Base-by-base conservation (phyloP, 2,329 filamentous ascomycete species). In the Knufia fluminis region DNA sequence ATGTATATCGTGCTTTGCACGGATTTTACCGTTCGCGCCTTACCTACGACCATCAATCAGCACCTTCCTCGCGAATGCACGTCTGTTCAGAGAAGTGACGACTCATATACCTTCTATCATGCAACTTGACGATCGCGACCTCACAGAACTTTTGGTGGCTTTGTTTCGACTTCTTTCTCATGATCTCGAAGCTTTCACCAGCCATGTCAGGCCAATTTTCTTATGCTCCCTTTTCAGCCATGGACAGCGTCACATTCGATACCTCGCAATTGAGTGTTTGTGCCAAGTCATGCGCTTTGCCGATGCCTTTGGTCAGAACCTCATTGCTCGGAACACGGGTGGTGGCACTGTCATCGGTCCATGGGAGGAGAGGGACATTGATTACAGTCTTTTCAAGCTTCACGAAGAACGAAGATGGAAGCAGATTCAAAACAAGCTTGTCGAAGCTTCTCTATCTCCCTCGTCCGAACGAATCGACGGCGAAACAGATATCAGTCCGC, bases 211-310 rank as follows among this genome's bases (percentile, higher is more conserved):
- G 31, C 80, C 84, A 1, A 75, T 79, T 41, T 77, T 78, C 54
- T 73, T 95, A 38, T 82, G 89, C 66, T 67, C 68, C 24, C 71
- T 94, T 10, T 84, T 95, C 58, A 70, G 72, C 39, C 75, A 80
- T 59, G 48, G 65, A 41, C 73, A 76, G 57, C 70, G 68, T 51
- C 69, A 77, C 14, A 77, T 94, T 45, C 80, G 85, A 66, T 95
- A 90, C 66, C 73, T 97, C 53, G 84, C 89, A 12, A 77, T 94
- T 49, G 80, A 88, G 55, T 79, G 90, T 52, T 85, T 95, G 56
- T 89, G 84, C 61, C 74, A 87, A 54, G 79, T 88, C 50, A 79
- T 94, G 58, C 80, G 81, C 60, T 85, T 85, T 24, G 84, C 92
- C 3, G 92, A 98, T 65, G 72, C 76, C 55, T 86, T 86, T 54